phyloP scores from a whole-genome alignment of 2,329 filamentous ascomycete species.

The Talaromyces funiculosus region DNA sequence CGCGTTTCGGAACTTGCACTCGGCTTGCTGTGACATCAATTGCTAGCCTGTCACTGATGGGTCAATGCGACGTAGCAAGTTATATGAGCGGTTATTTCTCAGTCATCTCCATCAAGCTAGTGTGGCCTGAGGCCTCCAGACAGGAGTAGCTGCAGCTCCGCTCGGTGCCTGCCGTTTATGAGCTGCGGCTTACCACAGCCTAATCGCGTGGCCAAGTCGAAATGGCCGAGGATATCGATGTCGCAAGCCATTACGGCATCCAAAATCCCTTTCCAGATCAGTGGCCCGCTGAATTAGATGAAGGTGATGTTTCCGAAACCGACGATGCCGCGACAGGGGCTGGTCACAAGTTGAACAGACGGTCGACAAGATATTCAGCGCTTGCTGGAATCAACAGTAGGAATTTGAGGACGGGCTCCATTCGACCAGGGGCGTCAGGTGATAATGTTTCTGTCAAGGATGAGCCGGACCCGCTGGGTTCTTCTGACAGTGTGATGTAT shows the following conservation, averaged over 20 bases:
- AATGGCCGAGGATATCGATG: constrained; percentile 64
- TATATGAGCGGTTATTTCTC: not conserved
- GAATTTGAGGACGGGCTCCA: constrained; percentile 61
- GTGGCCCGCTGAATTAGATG: constrained; percentile 81
- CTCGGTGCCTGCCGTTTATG: not conserved
- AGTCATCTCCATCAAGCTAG: not conserved
- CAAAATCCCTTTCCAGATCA: constrained; percentile 69
- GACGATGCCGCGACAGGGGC: constrained; percentile 29
- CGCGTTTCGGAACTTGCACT: constrained; percentile 16
- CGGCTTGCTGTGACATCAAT: constrained; percentile 9
- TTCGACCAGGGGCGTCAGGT: constrained; percentile 58
- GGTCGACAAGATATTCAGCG: constrained; percentile 72
- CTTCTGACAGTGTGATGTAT: constrained; percentile 76
- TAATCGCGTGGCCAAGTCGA: constrained; percentile 17
- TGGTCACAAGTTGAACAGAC: constrained; percentile 36
- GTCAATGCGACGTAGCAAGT: constrained; percentile 5
- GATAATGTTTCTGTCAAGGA: constrained; percentile 82
- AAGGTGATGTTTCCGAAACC: constrained; percentile 61
- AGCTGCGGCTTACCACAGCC: not conserved
- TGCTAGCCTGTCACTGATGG: not conserved
- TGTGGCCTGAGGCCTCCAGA: not conserved
- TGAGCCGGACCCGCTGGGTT: constrained; percentile 87
- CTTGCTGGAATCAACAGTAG: constrained; percentile 70
- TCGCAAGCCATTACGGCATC: constrained; percentile 88
- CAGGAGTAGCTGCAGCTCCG: not conserved